phyloP scores from a whole-genome alignment of 495 filamentous ascomycete species.

The Talaromyces adpressus region DNA sequence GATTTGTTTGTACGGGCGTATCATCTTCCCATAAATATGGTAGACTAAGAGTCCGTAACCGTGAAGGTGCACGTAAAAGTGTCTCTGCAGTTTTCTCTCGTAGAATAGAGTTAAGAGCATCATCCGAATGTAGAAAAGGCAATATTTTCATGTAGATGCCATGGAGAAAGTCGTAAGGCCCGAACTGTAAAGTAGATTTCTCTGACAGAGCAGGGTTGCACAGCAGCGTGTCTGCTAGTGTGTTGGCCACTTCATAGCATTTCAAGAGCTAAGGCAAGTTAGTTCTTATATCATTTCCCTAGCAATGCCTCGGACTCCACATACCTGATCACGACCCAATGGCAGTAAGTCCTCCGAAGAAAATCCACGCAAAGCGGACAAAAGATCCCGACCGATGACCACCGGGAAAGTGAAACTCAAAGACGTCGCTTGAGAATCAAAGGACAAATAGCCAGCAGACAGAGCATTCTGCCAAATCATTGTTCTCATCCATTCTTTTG shows the following conservation, averaged over 20 bases:
- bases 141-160: slow-evolving; percentile 25
- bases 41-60: background rate
- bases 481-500: slow-evolving; percentile 62
- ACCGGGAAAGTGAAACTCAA: slow-evolving; percentile 67
- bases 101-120: slow-evolving; percentile 20
- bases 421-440: slow-evolving; percentile 43
- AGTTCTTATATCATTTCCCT: background rate
- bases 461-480: slow-evolving; percentile 69
- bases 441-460: slow-evolving; percentile 45
- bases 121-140: slow-evolving; percentile 24
- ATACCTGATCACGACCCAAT: slow-evolving; percentile 26
- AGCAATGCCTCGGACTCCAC: background rate
- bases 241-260: slow-evolving; percentile 29
- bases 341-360: slow-evolving; percentile 23
- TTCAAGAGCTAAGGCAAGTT: slow-evolving; percentile 18
- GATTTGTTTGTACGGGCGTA: background rate
- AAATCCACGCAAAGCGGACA: slow-evolving; percentile 32
- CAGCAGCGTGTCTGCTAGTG: slow-evolving; percentile 25
- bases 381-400: slow-evolving; percentile 60
- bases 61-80: slow-evolving; percentile 20
- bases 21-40: background rate
- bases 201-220: slow-evolving; percentile 6
- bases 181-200: slow-evolving; percentile 13
- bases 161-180: slow-evolving; percentile 25
- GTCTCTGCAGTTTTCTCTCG: slow-evolving; percentile 24